These are phyloP conservation scores for Polyporus arcularius DNA, from an alignment of 768 basidiomycete genomes.

Conservation along the genomic window DNA sequence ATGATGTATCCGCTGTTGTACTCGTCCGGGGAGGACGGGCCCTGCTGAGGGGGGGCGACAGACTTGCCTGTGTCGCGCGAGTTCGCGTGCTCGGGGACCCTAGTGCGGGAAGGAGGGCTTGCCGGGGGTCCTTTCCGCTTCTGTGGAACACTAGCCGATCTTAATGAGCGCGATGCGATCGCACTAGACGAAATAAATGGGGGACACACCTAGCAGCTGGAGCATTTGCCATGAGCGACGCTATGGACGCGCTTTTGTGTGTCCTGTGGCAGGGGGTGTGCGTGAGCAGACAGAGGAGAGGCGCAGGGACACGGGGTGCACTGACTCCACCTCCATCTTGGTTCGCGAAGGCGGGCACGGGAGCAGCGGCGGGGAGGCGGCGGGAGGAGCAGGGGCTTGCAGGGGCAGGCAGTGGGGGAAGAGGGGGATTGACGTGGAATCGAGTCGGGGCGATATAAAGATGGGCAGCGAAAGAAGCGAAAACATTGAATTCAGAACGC, in stretches of 20 bases:
- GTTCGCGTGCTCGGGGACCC: constrained; percentile 4
- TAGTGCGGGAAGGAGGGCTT: constrained; percentile 10
- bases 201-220: constrained; percentile 7
- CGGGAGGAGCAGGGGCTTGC: constrained; percentile 9
- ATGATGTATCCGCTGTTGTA: constrained; percentile 67
- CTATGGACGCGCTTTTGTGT: constrained; percentile 12
- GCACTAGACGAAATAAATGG: not conserved
- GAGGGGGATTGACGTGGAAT: constrained; percentile 26
- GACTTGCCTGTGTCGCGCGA: constrained; percentile 1
- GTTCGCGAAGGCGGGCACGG: not conserved
- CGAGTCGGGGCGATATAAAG: constrained; percentile 27
- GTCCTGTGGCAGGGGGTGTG: constrained; percentile 1
- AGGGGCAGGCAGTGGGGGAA: constrained; percentile 11
- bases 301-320: not conserved
- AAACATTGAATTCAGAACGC: constrained; percentile 34
- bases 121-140: constrained; percentile 40
- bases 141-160: constrained; percentile 34
- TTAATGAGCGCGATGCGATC: not conserved
- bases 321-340: constrained; percentile 23
- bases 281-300: not conserved
- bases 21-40: constrained; percentile 42
- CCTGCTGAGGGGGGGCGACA: constrained; percentile 7
- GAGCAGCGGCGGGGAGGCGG: constrained; percentile 6
- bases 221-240: constrained; percentile 16
- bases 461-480: constrained; percentile 27